phyloP scores from a whole-genome alignment of 148 eudicot species.

The Cornus kousa region DNA sequence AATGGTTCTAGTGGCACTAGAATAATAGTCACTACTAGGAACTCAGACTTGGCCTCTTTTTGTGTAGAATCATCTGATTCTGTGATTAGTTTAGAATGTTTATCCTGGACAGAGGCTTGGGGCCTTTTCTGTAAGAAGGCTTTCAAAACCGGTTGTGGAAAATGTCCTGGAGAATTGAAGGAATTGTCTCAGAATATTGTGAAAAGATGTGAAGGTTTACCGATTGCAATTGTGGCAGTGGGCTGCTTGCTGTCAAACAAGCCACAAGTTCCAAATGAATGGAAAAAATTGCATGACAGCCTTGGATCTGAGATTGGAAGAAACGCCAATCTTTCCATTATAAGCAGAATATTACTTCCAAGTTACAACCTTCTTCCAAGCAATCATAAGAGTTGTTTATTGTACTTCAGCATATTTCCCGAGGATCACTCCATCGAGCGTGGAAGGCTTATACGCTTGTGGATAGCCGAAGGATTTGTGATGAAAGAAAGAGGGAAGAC shows the following conservation, averaged over 20 bases:
- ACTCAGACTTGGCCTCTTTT: slow-evolving; percentile 7
- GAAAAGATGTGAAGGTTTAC: slow-evolving; percentile 41
- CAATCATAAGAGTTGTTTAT: slow-evolving; percentile 27
- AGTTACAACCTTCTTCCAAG: slow-evolving; percentile 22
- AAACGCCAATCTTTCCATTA: not conserved
- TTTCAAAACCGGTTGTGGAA: slow-evolving; percentile 6
- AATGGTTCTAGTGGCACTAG: not conserved
- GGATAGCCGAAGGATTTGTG: slow-evolving; percentile 32
- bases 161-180: slow-evolving; percentile 18
- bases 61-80: not conserved
- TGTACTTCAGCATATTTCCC: slow-evolving; percentile 31
- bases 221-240: slow-evolving; percentile 27
- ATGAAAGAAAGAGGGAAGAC: not conserved
- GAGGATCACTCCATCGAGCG: slow-evolving; percentile 14
- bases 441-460: slow-evolving; percentile 23
- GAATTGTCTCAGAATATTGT: slow-evolving; percentile 17
- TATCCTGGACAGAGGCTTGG: not conserved
- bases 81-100: not conserved
- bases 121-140: slow-evolving; percentile 19
- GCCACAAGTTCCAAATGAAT: slow-evolving; percentile 2
- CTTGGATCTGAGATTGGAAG: slow-evolving; percentile 10
- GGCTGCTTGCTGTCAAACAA: slow-evolving; percentile 27
- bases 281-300: slow-evolving; percentile 30
- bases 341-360: not conserved
- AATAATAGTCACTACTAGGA: slow-evolving; percentile 23